phyloP scores from a whole-genome alignment of 495 filamentous ascomycete species.

The Talaromyces trachyspermus region DNA sequence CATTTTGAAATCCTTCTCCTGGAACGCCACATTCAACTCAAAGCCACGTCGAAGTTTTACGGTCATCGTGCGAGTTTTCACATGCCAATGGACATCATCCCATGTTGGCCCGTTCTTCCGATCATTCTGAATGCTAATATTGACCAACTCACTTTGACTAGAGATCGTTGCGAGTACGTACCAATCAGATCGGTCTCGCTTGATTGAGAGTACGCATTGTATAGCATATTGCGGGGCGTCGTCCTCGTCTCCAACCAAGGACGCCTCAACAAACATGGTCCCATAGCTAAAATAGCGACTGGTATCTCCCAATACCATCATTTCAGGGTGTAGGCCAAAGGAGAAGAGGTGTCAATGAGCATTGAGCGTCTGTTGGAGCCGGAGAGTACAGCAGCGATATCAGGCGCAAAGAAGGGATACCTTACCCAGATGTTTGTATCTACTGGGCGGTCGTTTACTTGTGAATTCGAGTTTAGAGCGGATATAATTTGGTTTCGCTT shows the following conservation, averaged over 20 bases:
- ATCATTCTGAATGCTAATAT: slow-evolving; percentile 63
- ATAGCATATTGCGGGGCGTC: slow-evolving; percentile 57
- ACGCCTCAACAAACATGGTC: slow-evolving; percentile 62
- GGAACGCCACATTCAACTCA: slow-evolving; percentile 57
- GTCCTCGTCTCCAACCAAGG: slow-evolving; percentile 49
- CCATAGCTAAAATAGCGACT: slow-evolving; percentile 62
- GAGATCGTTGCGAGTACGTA: slow-evolving; percentile 61
- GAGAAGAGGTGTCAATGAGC: slow-evolving; percentile 28
- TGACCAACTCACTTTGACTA: slow-evolving; percentile 68
- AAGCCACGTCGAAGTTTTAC: slow-evolving; percentile 64
- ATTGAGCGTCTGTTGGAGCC: slow-evolving; percentile 48
- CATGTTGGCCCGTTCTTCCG: slow-evolving; percentile 63
- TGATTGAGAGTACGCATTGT: slow-evolving; percentile 63
- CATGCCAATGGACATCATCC: slow-evolving; percentile 72
- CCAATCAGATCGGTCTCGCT: slow-evolving; percentile 59
- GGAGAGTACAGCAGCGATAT: slow-evolving; percentile 58
- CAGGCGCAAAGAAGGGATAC: slow-evolving; percentile 61
- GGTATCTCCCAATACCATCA: slow-evolving; percentile 68
- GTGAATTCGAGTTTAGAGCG: slow-evolving; percentile 47
- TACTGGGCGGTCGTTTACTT: slow-evolving; percentile 38
- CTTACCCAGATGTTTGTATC: slow-evolving; percentile 70
- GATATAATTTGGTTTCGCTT: slow-evolving; percentile 70
- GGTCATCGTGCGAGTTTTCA: slow-evolving; percentile 50
- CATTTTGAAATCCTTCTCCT: slow-evolving; percentile 63
- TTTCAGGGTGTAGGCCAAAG: slow-evolving; percentile 47